phyloP scores from a whole-genome alignment of 768 basidiomycete species.

The Boletus rufocinnamomeus region DNA sequence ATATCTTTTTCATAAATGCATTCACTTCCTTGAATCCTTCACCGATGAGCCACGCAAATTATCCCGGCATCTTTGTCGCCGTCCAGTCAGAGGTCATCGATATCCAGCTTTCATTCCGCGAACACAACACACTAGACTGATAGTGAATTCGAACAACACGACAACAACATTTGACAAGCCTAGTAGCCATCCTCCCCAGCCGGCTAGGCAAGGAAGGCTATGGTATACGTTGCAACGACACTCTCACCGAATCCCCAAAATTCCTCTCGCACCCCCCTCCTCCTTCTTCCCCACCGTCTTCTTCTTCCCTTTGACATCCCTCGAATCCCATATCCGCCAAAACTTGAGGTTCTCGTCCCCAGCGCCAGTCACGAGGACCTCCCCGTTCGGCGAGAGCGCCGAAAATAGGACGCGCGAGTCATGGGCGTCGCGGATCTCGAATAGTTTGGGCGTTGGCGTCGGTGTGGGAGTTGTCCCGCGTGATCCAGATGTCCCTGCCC shows the following conservation, averaged over 20 bases:
- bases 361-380: conserved; percentile 88
- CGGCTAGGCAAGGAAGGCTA: no score
- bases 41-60: no score
- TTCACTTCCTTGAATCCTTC: no score
- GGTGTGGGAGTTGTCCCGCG: conserved; percentile 23
- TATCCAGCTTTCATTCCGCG: no score
- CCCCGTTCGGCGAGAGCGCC: conserved; percentile 83
- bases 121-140: no score
- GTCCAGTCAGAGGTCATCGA: no score
- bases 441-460: conserved; percentile 23
- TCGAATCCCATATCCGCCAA: conserved; percentile 80
- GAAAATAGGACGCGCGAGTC: conserved; percentile 89
- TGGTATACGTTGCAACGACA: not conserved
- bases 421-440: conserved; percentile 85
- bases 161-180: no score
- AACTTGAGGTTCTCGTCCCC: conserved; percentile 98
- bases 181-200: no score
- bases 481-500: not conserved
- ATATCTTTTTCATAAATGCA: no score
- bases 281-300: conserved; percentile 35
- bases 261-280: conserved; percentile 36
- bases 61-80: no score
- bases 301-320: conserved; percentile 18
- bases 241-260: conserved; percentile 38
- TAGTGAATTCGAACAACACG: no score